Conservation (phyloP, 2,329 filamentous ascomycete species). For the Stachybotrys elegans region DNA sequence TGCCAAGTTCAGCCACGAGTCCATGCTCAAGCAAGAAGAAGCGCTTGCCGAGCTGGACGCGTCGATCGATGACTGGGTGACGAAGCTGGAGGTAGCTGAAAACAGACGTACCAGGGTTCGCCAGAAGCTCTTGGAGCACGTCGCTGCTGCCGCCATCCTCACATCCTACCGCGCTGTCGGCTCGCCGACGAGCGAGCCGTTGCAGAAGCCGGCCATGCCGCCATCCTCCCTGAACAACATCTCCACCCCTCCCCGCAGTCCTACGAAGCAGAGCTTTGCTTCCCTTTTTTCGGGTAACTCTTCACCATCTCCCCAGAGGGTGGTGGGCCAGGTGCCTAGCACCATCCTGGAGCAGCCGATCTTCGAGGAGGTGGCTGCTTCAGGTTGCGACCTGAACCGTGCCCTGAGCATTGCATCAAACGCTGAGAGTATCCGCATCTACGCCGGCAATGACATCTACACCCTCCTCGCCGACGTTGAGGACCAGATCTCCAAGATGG, state of each 20-base stretch:
- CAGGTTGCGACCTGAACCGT: slow-evolving; percentile 8
- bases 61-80: slow-evolving; percentile 76
- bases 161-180: slow-evolving; percentile 19
- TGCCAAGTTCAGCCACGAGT: slow-evolving; percentile 68
- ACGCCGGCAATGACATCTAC: slow-evolving; percentile 63
- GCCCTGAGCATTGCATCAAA: slow-evolving; percentile 23
- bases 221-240: slow-evolving; percentile 36
- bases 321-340: slow-evolving; percentile 49
- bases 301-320: slow-evolving; percentile 45
- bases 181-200: slow-evolving; percentile 30
- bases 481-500: slow-evolving; percentile 33
- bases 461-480: slow-evolving; percentile 64
- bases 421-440: slow-evolving; percentile 63
- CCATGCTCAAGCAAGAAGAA: slow-evolving; percentile 75
- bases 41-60: slow-evolving; percentile 70
- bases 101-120: slow-evolving; percentile 70
- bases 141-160: slow-evolving; percentile 64
- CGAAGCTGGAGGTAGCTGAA: slow-evolving; percentile 75
- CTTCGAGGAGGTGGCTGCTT: slow-evolving; percentile 33
- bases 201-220: slow-evolving; percentile 37
- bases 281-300: slow-evolving; percentile 27
- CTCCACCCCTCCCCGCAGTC: slow-evolving; percentile 55
- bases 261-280: slow-evolving; percentile 38
- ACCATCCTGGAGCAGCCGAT: slow-evolving; percentile 49
- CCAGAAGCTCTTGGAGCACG: slow-evolving; percentile 77